These are phyloP conservation scores for Lactarius hatsudake DNA, from an alignment of 768 basidiomycete genomes.

Conservation along the genomic window DNA sequence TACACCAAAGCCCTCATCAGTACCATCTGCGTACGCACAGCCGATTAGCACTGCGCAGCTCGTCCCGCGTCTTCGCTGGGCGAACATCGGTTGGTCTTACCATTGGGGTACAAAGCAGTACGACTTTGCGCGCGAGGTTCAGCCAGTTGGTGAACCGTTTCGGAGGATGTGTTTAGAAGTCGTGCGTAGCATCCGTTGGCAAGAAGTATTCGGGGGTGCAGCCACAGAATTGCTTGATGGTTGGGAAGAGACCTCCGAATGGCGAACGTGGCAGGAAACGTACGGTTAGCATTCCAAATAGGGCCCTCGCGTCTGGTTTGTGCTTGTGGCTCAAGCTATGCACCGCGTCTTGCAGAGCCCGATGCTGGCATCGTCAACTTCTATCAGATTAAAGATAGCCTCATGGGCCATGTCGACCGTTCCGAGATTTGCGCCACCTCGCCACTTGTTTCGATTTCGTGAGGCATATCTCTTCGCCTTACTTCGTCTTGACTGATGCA, in stretches of 20 bases:
- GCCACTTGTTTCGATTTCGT: slow-evolving; percentile 94
- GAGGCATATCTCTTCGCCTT: slow-evolving; percentile 32
- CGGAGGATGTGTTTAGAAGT: slow-evolving; percentile 58
- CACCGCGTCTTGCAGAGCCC: slow-evolving; percentile 53
- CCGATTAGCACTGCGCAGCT: slow-evolving; percentile 54
- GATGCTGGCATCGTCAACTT: slow-evolving; percentile 98
- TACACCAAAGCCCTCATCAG: slow-evolving; percentile 57
- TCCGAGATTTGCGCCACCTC: slow-evolving; percentile 92
- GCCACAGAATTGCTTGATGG: slow-evolving; percentile 32
- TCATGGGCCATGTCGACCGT: slow-evolving; percentile 98
- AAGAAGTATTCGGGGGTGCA: slow-evolving; percentile 48
- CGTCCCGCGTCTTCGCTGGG: slow-evolving; percentile 83
- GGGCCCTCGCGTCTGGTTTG: neutral
- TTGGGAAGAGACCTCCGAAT: slow-evolving; percentile 61
- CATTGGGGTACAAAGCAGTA: slow-evolving; percentile 98
- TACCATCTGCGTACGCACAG: slow-evolving; percentile 60
- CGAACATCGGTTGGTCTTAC: slow-evolving; percentile 94
- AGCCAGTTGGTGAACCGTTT: slow-evolving; percentile 56
- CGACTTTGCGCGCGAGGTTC: slow-evolving; percentile 73
- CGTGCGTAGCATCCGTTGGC: slow-evolving; percentile 69
- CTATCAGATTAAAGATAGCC: slow-evolving; percentile 87
- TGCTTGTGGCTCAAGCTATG: slow-evolving; percentile 4
- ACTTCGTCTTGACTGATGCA: neutral
- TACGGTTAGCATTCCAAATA: slow-evolving; percentile 56
- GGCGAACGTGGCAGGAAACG: slow-evolving; percentile 69